Conservation (phyloP, 208 protist species). For the Wallacemonas sp. region DNA sequence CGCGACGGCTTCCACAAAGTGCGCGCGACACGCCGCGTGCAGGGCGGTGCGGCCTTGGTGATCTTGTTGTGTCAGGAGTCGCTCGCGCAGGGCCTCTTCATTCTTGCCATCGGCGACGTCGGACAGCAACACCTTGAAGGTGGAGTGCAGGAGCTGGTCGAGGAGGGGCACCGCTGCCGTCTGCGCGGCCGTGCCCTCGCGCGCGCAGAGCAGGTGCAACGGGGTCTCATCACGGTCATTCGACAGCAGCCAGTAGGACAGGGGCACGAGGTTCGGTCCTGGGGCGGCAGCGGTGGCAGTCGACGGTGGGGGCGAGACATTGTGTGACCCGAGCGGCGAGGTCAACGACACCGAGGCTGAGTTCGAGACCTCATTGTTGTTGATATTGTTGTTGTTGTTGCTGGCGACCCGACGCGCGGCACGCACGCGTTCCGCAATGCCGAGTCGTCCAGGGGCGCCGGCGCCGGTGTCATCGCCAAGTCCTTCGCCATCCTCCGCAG, state of each 20-base stretch:
- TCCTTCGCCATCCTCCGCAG: no score
- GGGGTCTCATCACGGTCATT: slow-evolving; percentile 49
- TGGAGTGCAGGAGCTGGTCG: slow-evolving; percentile 24
- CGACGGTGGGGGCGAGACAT: no score
- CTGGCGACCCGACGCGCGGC: background rate
- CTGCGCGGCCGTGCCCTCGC: slow-evolving; percentile 35
- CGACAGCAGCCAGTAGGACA: slow-evolving; percentile 40
- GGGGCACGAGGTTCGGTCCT: background rate
- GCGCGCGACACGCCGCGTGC: slow-evolving; percentile 58
- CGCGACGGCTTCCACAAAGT: slow-evolving; percentile 42
- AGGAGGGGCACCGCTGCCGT: slow-evolving; percentile 40
- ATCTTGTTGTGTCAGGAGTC: slow-evolving; percentile 24
- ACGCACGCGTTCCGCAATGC: background rate
- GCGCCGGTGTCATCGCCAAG: background rate
- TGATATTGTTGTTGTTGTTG: no score
- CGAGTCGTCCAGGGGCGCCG: background rate
- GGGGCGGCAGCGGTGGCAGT: no score
- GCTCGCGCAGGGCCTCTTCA: slow-evolving; percentile 16
- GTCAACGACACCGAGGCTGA: no score
- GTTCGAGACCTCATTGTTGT: no score
- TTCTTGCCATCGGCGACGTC: slow-evolving; percentile 11
- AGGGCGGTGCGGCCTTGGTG: slow-evolving; percentile 61
- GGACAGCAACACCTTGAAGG: no score
- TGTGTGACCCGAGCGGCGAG: no score
- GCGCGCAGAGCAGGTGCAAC: slow-evolving; percentile 65